Evolutionary conservation across 1,284 basidiomycete species (phyloP), one percentile per base, ranked within the genome.

Genomic region (Ustilago curta): DNA sequence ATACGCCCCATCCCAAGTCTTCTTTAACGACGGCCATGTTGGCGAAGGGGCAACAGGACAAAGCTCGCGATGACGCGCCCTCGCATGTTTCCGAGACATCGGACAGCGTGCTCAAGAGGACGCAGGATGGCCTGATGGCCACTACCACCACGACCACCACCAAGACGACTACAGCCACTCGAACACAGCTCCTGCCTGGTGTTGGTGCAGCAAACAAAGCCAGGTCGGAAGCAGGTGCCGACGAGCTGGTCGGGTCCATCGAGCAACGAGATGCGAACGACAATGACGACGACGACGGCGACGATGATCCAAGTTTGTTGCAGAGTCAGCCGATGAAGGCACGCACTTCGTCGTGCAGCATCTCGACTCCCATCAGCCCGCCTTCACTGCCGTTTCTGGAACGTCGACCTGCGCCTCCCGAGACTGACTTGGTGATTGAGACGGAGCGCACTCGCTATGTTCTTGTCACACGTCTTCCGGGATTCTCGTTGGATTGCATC

Each of bases 401-500:
- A 16, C 66, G 55, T 40, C 65, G 78, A 44, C 78, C 77, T 3
- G 78, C 78, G 19, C 78, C 78, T 14, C 64, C 77, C 29, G 75
- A 74, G 59, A 79, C 77, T 11, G 61, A 78, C 39, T 56, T 81
- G 42, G 55, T 59, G 19, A 70, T 82, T 16, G 72, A 80, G 47
- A 78, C 79, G 35, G 63, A 67, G 35, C 63, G 55, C 16, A 48
- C 21, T 37, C 35, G 27, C n/a, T 82, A 83, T 37, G 54, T 45
- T 0, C 62, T 83, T 8, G 53, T 69, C 12, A 70, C 73, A 5
- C 45, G 66, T 29, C 64, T 83, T n/a, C 82, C 82, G 11, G 79
- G 79, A 14, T 83, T 83, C 42, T 62, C 63, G 35, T 58, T 83
- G 5, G 79, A 83, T 35, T 76, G 75, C 43, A 79, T 83, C 49